phyloP scores from a whole-genome alignment of 192 early-diverging fungal genomes.

The Obelidium mucronatum region DNA sequence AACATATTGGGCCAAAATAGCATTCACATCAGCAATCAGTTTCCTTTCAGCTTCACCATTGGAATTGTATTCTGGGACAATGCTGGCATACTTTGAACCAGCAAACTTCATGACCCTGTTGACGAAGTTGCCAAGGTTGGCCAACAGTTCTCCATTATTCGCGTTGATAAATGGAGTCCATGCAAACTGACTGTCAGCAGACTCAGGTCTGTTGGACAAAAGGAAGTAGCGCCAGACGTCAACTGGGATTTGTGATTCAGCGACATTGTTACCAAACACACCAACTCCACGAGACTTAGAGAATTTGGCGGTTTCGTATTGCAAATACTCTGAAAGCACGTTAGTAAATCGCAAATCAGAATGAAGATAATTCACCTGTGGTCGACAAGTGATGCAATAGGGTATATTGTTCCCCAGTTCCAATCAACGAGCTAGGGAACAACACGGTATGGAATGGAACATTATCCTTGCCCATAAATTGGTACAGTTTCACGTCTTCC shows the following conservation, averaged over 20 bases:
- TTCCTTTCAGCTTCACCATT: constrained; percentile 68
- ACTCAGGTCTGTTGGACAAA: constrained; percentile 90
- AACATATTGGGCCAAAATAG: constrained; percentile 75
- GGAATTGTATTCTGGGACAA: constrained; percentile 69
- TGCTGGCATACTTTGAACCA: constrained; percentile 87
- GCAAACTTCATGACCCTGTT: constrained; percentile 97
- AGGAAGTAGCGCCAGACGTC: constrained; percentile 99
- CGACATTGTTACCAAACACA: constrained; percentile 96
- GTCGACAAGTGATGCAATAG: constrained; percentile 90
- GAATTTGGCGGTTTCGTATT: constrained; percentile 97
- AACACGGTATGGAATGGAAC: constrained; percentile 99
- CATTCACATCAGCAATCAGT: constrained; percentile 86
- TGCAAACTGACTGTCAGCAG: constrained; percentile 87
- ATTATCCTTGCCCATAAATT: constrained; percentile 99
- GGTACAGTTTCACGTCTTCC: constrained; percentile 92
- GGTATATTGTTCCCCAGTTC: constrained; percentile 90
- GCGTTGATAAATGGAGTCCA: constrained; percentile 92
- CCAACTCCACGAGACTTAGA: constrained; percentile 95
- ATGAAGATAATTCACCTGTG: constrained; percentile 65
- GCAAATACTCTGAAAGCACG: constrained; percentile 81
- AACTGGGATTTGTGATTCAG: constrained; percentile 85
- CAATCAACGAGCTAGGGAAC: constrained; percentile 90
- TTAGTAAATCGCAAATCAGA: background rate
- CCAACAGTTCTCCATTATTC: constrained; percentile 96
- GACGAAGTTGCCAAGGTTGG: constrained; percentile 97